Evolutionary conservation across 345 rosid species (phyloP).

Genomic region (Mallotus nudiflorus): DNA sequence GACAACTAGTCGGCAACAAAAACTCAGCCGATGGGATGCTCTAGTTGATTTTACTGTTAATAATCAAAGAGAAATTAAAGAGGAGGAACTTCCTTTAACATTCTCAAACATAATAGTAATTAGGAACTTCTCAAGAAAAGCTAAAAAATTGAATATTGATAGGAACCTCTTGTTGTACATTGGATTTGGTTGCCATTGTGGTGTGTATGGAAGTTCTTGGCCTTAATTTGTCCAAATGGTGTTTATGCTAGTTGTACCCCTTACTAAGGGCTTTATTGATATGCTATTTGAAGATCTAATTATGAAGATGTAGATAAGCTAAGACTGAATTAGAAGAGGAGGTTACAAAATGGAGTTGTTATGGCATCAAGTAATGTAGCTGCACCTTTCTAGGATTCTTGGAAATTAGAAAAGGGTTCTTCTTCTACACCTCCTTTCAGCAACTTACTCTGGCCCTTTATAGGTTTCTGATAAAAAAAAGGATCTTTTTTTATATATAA

Average conservation of each 20-base stretch:
- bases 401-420: conserved; percentile 59
- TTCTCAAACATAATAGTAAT: conserved; percentile 50
- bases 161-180: not conserved
- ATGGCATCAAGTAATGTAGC: conserved; percentile 33
- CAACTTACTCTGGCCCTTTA: conserved; percentile 90
- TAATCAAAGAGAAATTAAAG: conserved; percentile 44
- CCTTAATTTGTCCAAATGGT: too few species aligned
- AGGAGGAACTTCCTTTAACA: conserved; percentile 82
- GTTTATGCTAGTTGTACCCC: too few species aligned
- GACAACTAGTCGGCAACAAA: too few species aligned
- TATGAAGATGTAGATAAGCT: too few species aligned
- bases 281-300: too few species aligned
- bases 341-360: conserved; percentile 11
- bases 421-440: conserved; percentile 56
- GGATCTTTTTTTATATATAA: too few species aligned
- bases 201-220: too few species aligned
- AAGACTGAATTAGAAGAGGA: not conserved
- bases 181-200: conserved; percentile 10
- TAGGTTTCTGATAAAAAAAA: conserved; percentile 43
- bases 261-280: too few species aligned
- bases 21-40: too few species aligned
- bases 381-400: conserved; percentile 60
- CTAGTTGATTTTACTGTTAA: too few species aligned
- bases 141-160: conserved; percentile 40
- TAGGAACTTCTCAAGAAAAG: conserved; percentile 60